Evolutionary conservation across 1,284 basidiomycete species (phyloP).

Genomic region (Ustilago shanxiensis): DNA sequence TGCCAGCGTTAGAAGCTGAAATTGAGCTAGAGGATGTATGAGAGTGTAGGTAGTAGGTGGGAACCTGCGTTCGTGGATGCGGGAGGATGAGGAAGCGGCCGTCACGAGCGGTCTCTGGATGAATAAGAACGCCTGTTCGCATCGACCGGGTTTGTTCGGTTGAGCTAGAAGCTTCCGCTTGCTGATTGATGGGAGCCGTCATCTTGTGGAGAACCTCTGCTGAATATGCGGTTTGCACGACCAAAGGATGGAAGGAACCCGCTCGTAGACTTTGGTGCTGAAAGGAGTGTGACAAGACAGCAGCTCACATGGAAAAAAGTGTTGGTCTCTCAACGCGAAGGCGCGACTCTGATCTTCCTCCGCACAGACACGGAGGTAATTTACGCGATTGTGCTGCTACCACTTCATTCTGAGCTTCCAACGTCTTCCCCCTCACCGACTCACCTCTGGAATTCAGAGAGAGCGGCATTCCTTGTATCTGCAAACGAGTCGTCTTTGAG

Average conservation of each 20-base stretch:
- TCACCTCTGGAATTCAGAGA: background rate
- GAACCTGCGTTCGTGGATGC: constrained; percentile 34
- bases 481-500: too few relatives aligned
- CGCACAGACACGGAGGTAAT: background rate
- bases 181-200: background rate
- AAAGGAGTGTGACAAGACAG: background rate
- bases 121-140: constrained; percentile 38
- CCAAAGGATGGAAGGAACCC: too few relatives aligned
- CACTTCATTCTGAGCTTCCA: background rate
- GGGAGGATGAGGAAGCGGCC: constrained; percentile 43
- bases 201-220: background rate
- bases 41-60: constrained; percentile 37
- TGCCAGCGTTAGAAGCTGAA: background rate
- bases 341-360: constrained; percentile 1
- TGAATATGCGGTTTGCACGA: too few relatives aligned
- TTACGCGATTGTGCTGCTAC: constrained; percentile 20
- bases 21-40: background rate
- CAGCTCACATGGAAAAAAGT: constrained; percentile 11
- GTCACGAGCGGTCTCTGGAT: constrained; percentile 12
- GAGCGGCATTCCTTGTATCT: background rate
- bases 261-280: too few relatives aligned
- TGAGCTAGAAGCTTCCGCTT: background rate
- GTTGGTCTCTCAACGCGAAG: constrained; percentile 33
- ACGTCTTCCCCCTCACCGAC: background rate
- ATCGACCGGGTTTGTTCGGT: constrained; percentile 3